Percentiles rank a stretch among this genome's conserved stretches.
phyloP scores from a whole-genome alignment of 495 filamentous ascomycete genomes.

The Daldinia decipiens region DNA sequence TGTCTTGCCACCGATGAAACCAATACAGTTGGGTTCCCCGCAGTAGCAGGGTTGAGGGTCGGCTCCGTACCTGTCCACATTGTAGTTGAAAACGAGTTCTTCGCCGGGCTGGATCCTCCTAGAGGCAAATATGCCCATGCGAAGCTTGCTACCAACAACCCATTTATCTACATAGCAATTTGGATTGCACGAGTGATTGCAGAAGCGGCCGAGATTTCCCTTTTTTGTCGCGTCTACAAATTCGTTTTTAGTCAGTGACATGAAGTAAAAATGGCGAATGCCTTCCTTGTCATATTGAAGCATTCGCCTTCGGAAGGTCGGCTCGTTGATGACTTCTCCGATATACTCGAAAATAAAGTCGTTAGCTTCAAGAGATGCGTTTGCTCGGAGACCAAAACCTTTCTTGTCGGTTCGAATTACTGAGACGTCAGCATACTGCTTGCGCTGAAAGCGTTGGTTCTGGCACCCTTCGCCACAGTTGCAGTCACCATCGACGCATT shows the following conservation, averaged over 20 bases:
- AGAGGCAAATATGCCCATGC: constrained; percentile 98
- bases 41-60: constrained; percentile 98
- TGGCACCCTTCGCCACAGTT: constrained; percentile 88
- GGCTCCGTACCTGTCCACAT: constrained; percentile 97
- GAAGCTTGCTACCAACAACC: constrained; percentile 97
- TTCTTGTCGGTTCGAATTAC: constrained; percentile 99
- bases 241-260: constrained; percentile 96
- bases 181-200: constrained; percentile 98
- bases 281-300: constrained; percentile 91
- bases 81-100: constrained; percentile 99
- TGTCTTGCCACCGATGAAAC: constrained; percentile 96
- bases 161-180: constrained; percentile 99
- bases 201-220: constrained; percentile 95
- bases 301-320: constrained; percentile 86
- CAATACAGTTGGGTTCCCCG: constrained; percentile 92
- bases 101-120: constrained; percentile 88
- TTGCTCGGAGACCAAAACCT: constrained; percentile 88
- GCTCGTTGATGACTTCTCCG: constrained; percentile 96
- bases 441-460: constrained; percentile 94
- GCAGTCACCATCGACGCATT: constrained; percentile 85
- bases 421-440: constrained; percentile 87
- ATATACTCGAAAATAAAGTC: constrained; percentile 99
- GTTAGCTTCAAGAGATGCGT: constrained; percentile 76
- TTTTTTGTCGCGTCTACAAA: constrained; percentile 98
- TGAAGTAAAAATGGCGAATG: constrained; percentile 99